These are phyloP conservation scores for Phalaenopsis hybrid DNA, from an alignment of 116 monocot species.

Conservation along the genomic window DNA sequence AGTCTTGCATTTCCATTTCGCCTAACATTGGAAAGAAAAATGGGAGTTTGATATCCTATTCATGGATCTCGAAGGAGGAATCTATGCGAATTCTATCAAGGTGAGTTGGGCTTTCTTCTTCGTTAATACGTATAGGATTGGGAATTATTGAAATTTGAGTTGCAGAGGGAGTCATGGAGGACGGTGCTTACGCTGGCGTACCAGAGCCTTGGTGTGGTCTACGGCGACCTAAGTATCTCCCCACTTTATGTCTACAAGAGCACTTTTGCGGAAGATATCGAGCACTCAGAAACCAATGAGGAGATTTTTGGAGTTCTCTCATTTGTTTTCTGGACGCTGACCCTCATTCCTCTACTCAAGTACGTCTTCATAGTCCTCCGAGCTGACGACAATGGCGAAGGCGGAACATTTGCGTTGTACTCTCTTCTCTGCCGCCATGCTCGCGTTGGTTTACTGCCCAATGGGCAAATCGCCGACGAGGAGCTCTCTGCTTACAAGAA, in stretches of 20 bases:
- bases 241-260: conserved; percentile 92
- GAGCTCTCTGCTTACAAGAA: conserved; percentile 22
- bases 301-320: conserved; percentile 91
- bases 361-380: conserved; percentile 84
- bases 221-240: conserved; percentile 76
- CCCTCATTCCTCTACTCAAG: conserved; percentile 74
- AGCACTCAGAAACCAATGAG: conserved; percentile 79
- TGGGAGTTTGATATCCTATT: neutral
- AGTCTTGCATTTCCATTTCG: too few species aligned
- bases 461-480: conserved; percentile 25
- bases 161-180: conserved; percentile 58
- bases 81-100: conserved; percentile 11
- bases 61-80: conserved; percentile 18
- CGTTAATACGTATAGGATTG: neutral
- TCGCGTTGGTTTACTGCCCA: conserved; percentile 21
- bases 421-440: conserved; percentile 32
- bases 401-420: conserved; percentile 36
- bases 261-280: conserved; percentile 75
- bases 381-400: conserved; percentile 82
- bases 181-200: conserved; percentile 55
- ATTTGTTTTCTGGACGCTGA: conserved; percentile 95
- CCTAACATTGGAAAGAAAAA: neutral
- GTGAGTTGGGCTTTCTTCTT: conserved; percentile 10
- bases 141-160: neutral
- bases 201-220: conserved; percentile 91